Evolutionary conservation across 768 basidiomycete genomes (phyloP), one percentile per base, ranked within the genome.

Genomic region (Lanmaoa pseudosensibilis): DNA sequence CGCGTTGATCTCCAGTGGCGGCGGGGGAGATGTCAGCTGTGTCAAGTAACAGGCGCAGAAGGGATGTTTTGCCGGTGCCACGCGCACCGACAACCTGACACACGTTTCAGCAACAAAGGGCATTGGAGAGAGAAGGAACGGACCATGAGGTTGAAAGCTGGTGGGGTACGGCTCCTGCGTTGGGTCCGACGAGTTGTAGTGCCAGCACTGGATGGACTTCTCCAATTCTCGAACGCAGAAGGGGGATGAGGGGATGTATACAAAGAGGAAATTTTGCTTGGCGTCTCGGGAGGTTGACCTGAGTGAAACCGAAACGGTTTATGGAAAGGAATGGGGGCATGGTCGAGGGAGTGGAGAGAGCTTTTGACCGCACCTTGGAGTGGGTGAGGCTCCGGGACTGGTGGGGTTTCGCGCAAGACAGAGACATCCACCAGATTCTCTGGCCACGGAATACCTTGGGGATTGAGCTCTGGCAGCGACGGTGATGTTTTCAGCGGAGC

Each of bases 61-160:
- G 77, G 21, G 90, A 90, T 0, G 92, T 92, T 75, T 94, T 94
- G 50, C 92, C 92, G 2, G 88, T 91, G 60, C 88, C 85, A 71
- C 84, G 84, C 27, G 82, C 85, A 50, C 91, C 91, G 32, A 84
- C 88, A 46, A 93, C 88, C 91, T 92, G 59, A 12, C 19, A 39
- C 47, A 39, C 19, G 34, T 57, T 34, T 59, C 21, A 63, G 53
- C 34, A 16, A 55, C 34, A 30, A 36, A 39, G 25, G 10, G n/a
- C 5, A 4, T 5, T 1, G 16, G n/a, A 18, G 32, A 10, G 38
- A 19, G 33, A 34, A 8, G 8, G 12, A 37, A 64, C 78, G 54
- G 61, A 90, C 90, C 90, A 93, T 92, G 50, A 94, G 74, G 67
- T 94, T 94, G 76, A 94, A 92, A 3, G 89, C 89, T 7, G 90